phyloP scores from a whole-genome alignment of 352 stramenopile species.

The Globisporangium perplexum region DNA sequence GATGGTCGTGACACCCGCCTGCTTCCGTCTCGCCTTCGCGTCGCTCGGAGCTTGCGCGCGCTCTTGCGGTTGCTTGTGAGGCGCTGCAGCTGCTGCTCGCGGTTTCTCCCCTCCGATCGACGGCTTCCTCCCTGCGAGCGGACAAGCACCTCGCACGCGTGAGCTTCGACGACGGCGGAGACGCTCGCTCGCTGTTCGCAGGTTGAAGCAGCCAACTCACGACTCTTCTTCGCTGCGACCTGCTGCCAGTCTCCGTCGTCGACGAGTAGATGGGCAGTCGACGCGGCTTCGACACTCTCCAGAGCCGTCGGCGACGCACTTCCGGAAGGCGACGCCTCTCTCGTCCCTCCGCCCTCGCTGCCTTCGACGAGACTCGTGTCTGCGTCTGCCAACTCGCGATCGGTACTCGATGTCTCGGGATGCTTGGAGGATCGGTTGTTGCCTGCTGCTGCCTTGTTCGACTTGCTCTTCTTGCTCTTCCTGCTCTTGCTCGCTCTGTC shows the following conservation, averaged over 20 bases:
- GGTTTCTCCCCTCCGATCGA: background rate
- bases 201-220: slow-evolving; percentile 13
- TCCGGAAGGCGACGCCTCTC: background rate
- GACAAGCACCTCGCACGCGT: background rate
- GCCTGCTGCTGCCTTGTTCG: slow-evolving; percentile 23
- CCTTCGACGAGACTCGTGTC: background rate
- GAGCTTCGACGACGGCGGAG: too few relatives aligned
- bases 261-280: background rate
- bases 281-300: background rate
- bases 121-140: background rate
- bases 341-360: background rate
- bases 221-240: slow-evolving; percentile 21
- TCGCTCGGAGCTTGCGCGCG: background rate
- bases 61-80: background rate
- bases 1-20: background rate
- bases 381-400: background rate
- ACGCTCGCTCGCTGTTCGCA: too few relatives aligned
- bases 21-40: background rate
- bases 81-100: background rate
- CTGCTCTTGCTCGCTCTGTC: slow-evolving; percentile 16
- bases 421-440: background rate
- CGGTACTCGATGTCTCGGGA: background rate
- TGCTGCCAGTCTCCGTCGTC: slow-evolving; percentile 14
- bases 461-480: slow-evolving; percentile 18
- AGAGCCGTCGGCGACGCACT: too few relatives aligned